phyloP scores from a whole-genome alignment of 2,329 filamentous ascomycete species.

The Reticulascus tulasneorum region DNA sequence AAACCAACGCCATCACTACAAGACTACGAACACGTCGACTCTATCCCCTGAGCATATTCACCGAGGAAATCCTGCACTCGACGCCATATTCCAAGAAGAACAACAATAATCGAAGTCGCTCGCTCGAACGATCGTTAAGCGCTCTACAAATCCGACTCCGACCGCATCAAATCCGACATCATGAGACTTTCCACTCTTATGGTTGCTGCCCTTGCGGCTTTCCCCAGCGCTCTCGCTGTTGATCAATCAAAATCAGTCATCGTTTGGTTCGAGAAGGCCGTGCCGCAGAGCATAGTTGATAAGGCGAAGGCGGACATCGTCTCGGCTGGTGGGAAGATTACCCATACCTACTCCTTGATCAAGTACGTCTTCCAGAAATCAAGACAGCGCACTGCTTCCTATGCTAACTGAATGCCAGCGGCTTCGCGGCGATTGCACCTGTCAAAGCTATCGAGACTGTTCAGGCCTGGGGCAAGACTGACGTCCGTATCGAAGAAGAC shows the following conservation, averaged over 20 bases:
- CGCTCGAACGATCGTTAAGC: too few species aligned
- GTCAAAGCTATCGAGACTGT: slow-evolving; percentile 65
- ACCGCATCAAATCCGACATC: slow-evolving; percentile 23
- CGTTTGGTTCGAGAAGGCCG: slow-evolving; percentile 68
- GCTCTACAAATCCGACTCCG: too few species aligned
- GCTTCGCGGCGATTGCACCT: slow-evolving; percentile 72
- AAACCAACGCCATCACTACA: too few species aligned
- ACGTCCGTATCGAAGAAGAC: slow-evolving; percentile 69
- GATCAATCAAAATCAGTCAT: slow-evolving; percentile 71
- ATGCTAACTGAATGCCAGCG: slow-evolving; percentile 46
- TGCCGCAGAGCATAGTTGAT: slow-evolving; percentile 61
- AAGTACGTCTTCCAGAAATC: slow-evolving; percentile 47
- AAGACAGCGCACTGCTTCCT: too few species aligned
- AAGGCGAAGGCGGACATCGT: slow-evolving; percentile 69
- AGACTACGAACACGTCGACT: too few species aligned
- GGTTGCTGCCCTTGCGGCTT: slow-evolving; percentile 51
- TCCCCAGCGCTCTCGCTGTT: slow-evolving; percentile 57
- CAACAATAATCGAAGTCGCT: too few species aligned
- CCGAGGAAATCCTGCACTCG: too few species aligned
- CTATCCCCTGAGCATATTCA: too few species aligned
- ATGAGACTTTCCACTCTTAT: slow-evolving; percentile 63
- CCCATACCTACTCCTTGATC: slow-evolving; percentile 68
- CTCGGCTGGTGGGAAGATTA: slow-evolving; percentile 70
- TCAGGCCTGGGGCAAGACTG: slow-evolving; percentile 52
- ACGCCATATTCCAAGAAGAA: too few species aligned